These are phyloP conservation scores for Aspergillus wentii DNA, from an alignment of 495 filamentous ascomycete genomes.

Conservation along the genomic window DNA sequence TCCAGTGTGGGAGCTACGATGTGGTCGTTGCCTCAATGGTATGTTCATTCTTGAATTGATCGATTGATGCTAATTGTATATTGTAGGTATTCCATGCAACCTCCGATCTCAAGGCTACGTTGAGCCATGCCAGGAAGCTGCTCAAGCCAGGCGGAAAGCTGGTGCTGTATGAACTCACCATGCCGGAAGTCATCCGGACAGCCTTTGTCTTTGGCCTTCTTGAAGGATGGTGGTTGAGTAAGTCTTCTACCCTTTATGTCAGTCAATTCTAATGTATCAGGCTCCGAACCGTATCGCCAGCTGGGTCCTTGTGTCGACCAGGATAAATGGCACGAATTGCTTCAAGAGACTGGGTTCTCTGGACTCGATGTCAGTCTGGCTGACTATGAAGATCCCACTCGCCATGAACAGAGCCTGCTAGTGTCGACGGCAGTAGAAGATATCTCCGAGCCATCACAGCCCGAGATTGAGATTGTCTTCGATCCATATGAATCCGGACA, in stretches of 20 bases:
- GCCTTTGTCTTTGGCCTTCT: constrained; percentile 15
- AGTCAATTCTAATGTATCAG: too few relatives aligned
- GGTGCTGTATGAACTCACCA: constrained; percentile 12
- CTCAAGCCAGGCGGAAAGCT: constrained; percentile 15
- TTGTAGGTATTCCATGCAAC: constrained; percentile 23
- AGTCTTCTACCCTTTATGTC: too few relatives aligned
- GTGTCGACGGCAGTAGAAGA: too few relatives aligned
- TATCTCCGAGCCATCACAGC: too few relatives aligned
- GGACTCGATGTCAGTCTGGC: constrained; percentile 9
- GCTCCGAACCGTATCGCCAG: constrained; percentile 10
- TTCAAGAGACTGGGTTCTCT: constrained; percentile 18
- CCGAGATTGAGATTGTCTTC: too few relatives aligned
- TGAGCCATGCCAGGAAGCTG: constrained; percentile 22
- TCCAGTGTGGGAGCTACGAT: constrained; percentile 40
- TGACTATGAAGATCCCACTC: too few relatives aligned
- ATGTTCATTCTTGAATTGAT: too few relatives aligned
- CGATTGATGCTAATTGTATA: too few relatives aligned
- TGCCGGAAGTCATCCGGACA: constrained; percentile 1
- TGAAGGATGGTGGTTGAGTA: constrained; percentile 16
- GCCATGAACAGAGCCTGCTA: too few relatives aligned
- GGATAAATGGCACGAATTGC: constrained; percentile 12
- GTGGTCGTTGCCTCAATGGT: constrained; percentile 39
- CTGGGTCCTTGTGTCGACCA: constrained; percentile 14
- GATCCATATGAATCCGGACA: too few relatives aligned
- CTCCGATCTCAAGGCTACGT: constrained; percentile 26